Conservation (phyloP, 768 basidiomycete genomes). For the Phallus indusiatus region DNA sequence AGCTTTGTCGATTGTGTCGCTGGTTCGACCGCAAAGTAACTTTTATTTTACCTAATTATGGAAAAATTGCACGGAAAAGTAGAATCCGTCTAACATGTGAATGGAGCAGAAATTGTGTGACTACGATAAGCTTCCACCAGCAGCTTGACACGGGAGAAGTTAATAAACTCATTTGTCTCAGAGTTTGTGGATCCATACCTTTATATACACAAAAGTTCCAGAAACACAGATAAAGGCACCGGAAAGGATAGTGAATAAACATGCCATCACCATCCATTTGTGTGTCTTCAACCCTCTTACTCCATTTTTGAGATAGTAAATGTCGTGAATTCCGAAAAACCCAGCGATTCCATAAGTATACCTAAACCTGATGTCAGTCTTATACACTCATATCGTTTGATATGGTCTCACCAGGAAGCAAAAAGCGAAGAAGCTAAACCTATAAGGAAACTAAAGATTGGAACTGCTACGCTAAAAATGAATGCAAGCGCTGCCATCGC, state of each 20-base stretch:
- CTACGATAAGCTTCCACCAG: background rate
- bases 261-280: constrained; percentile 26
- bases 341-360: constrained; percentile 14
- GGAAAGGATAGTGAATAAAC: constrained; percentile 34
- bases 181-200: constrained; percentile 24
- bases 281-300: constrained; percentile 23
- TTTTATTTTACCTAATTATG: too few relatives aligned
- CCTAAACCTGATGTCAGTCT: background rate
- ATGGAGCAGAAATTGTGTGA: background rate
- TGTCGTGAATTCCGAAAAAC: constrained; percentile 46
- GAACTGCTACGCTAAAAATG: constrained; percentile 40
- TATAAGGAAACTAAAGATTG: constrained; percentile 46
- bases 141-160: constrained; percentile 22
- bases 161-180: constrained; percentile 1
- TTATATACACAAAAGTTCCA: constrained; percentile 43
- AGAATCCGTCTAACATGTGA: background rate
- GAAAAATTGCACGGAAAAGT: too few relatives aligned
- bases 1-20: too few relatives aligned
- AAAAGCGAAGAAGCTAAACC: constrained; percentile 45
- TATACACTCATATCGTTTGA: constrained; percentile 24
- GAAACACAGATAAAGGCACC: constrained; percentile 46
- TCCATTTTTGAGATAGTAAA: constrained; percentile 32
- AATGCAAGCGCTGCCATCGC: constrained; percentile 32
- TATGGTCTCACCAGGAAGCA: constrained; percentile 52
- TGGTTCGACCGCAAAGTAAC: too few relatives aligned